Percentiles rank a stretch among this genome's conserved stretches.
These are phyloP conservation scores for Thalassiosira exigua DNA, from an alignment of 352 stramenopile species.

Conservation along the genomic window DNA sequence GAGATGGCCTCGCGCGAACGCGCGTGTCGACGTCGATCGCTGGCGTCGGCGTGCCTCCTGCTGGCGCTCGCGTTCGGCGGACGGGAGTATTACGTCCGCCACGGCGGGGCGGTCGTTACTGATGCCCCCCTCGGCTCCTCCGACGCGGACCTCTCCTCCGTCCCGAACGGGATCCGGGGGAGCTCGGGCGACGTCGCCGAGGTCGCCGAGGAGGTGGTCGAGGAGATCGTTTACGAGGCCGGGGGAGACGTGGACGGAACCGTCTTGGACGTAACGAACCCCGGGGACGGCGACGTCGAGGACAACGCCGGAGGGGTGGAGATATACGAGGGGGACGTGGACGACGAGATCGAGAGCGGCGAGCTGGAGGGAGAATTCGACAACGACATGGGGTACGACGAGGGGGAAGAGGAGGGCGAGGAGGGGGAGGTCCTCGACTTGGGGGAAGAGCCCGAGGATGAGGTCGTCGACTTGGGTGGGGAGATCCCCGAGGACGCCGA, in stretches of 20 bases:
- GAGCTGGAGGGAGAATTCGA: slow-evolving; percentile 11
- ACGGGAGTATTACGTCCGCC: slow-evolving; percentile 16
- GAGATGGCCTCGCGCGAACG: neutral
- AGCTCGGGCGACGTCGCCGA: no score
- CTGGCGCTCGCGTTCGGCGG: slow-evolving; percentile 11
- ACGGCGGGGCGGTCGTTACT: no score
- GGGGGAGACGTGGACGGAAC: no score
- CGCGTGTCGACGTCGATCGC: neutral
- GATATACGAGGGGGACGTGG: slow-evolving; percentile 5
- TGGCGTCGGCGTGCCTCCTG: slow-evolving; percentile 4
- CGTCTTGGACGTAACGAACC: no score
- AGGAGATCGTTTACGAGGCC: no score
- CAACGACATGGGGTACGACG: slow-evolving; percentile 1
- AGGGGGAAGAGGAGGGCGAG: slow-evolving; percentile 5
- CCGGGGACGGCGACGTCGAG: neutral
- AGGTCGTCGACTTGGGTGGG: neutral
- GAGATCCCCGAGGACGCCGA: slow-evolving; percentile 6
- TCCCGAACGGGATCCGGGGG: no score
- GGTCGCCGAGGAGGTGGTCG: no score
- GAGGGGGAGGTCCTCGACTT: neutral
- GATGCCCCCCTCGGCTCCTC: no score
- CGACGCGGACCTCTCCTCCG: no score
- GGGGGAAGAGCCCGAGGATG: no score
- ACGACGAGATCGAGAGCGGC: slow-evolving; percentile 2
- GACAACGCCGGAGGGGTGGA: neutral